A percentile compares a stretch with the other conserved stretches of the same genome.
phyloP scores from a whole-genome alignment of 371 early-diverging fungal species.

The Mucor lusitanicus region DNA sequence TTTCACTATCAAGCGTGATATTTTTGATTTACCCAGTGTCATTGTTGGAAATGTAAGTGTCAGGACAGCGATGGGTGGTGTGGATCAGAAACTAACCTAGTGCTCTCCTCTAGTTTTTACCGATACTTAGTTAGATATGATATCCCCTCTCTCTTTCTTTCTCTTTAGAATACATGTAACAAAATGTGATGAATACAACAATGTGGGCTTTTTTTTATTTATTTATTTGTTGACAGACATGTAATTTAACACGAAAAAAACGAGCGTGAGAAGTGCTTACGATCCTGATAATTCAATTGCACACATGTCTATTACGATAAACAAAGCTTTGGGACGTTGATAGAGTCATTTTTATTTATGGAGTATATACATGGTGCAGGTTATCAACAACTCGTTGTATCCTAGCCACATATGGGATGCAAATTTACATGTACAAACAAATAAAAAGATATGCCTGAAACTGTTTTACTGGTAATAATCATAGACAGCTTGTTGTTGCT shows the following conservation, averaged over 20 bases:
- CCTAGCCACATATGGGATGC: background rate
- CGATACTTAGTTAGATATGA: constrained; percentile 27
- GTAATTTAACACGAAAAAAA: background rate
- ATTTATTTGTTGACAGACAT: background rate
- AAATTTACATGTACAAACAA: constrained; percentile 1
- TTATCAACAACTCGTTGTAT: too few relatives aligned
- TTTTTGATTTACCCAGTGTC: constrained; percentile 88
- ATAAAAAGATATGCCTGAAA: background rate
- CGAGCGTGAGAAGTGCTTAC: background rate
- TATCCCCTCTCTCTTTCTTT: background rate
- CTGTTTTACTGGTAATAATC: constrained; percentile 12
- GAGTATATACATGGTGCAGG: background rate
- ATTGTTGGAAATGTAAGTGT: constrained; percentile 72
- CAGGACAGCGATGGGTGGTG: too few relatives aligned
- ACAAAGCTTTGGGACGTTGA: too few relatives aligned
- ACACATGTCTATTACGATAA: background rate
- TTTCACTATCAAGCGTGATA: constrained; percentile 90
- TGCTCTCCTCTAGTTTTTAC: constrained; percentile 23
- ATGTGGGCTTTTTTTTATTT: background rate
- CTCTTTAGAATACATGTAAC: background rate
- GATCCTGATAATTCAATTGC: background rate
- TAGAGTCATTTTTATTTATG: background rate
- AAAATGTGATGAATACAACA: background rate
- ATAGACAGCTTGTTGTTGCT: background rate
- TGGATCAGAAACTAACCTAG: too few relatives aligned